A percentile compares a stretch with the other conserved stretches of the same genome.
Conservation (phyloP, 257 asterid genomes). For the Petunia secreta region DNA sequence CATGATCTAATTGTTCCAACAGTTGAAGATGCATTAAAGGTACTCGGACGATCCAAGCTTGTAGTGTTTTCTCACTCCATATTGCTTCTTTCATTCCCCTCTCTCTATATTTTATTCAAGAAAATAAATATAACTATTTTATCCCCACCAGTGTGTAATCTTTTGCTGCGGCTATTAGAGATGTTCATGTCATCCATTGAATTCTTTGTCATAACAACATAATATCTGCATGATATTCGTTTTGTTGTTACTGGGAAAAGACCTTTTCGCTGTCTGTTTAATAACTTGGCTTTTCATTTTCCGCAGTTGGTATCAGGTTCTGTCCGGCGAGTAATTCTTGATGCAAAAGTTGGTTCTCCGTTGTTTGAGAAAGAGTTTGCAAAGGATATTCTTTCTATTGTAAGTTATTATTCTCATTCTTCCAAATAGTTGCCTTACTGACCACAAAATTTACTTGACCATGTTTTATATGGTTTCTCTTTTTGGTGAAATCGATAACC, state of each 20-base stretch:
- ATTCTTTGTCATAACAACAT: conserved; percentile 16
- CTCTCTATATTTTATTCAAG: background rate
- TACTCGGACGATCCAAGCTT: conserved; percentile 28
- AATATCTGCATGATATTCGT: conserved; percentile 17
- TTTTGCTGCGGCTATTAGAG: background rate
- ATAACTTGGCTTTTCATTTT: conserved; percentile 40
- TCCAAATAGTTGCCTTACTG: conserved; percentile 4
- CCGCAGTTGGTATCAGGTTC: conserved; percentile 76
- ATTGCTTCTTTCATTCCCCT: background rate
- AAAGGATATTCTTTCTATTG: conserved; percentile 69
- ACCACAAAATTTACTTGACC: conserved; percentile 8
- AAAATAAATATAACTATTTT: background rate
- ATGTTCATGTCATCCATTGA: background rate
- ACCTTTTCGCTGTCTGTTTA: conserved; percentile 18
- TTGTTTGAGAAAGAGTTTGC: conserved; percentile 78
- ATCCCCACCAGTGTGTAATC: conserved; percentile 8
- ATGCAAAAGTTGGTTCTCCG: conserved; percentile 94
- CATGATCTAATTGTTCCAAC: conserved; percentile 66
- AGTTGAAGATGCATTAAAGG: conserved; percentile 84
- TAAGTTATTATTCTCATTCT: conserved; percentile 42
- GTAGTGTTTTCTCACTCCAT: background rate
- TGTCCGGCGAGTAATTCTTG: conserved; percentile 78
- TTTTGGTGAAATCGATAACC: conserved; percentile 18
- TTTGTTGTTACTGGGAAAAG: conserved; percentile 18
- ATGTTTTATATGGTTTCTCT: conserved; percentile 8